Conservation (phyloP, 257 asterid species). For the Nicotiana knightiana region DNA sequence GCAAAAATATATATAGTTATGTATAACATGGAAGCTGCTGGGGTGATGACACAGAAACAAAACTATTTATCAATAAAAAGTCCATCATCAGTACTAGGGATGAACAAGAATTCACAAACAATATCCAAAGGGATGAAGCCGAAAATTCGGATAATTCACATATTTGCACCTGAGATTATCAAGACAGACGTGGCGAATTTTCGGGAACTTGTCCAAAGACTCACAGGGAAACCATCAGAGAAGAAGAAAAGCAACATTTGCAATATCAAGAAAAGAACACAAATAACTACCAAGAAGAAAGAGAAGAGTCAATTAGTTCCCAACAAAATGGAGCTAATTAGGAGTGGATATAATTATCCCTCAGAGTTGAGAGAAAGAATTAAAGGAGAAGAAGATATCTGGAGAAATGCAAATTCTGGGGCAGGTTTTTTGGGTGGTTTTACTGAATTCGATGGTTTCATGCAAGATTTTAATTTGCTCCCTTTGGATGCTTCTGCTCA, state of each 20-base stretch:
- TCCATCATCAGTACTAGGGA: slow-evolving; percentile 23
- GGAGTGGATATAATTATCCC: neutral
- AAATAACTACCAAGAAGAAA: neutral
- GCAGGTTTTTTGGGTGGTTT: slow-evolving; percentile 67
- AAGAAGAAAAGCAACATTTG: neutral
- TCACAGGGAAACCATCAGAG: slow-evolving; percentile 76
- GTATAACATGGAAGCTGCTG: slow-evolving; percentile 28
- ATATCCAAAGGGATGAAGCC: slow-evolving; percentile 57
- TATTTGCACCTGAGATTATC: slow-evolving; percentile 87
- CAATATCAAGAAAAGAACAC: slow-evolving; percentile 4
- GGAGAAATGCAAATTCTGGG: slow-evolving; percentile 55
- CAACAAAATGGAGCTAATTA: neutral
- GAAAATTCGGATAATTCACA: slow-evolving; percentile 78
- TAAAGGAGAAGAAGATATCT: slow-evolving; percentile 78
- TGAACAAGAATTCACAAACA: slow-evolving; percentile 52
- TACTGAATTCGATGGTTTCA: slow-evolving; percentile 50
- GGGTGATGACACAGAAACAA: slow-evolving; percentile 30
- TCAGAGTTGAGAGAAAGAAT: slow-evolving; percentile 32
- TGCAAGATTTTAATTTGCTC: slow-evolving; percentile 48
- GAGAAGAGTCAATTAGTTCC: neutral
- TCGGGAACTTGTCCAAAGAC: slow-evolving; percentile 74
- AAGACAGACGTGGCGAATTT: slow-evolving; percentile 68
- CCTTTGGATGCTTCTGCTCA: slow-evolving; percentile 16
- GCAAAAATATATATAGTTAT: neutral
- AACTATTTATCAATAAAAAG: slow-evolving; percentile 25